Evolutionary conservation across 371 early-diverging fungal genomes (phyloP).

Genomic region (Apophysomyces sp.): DNA sequence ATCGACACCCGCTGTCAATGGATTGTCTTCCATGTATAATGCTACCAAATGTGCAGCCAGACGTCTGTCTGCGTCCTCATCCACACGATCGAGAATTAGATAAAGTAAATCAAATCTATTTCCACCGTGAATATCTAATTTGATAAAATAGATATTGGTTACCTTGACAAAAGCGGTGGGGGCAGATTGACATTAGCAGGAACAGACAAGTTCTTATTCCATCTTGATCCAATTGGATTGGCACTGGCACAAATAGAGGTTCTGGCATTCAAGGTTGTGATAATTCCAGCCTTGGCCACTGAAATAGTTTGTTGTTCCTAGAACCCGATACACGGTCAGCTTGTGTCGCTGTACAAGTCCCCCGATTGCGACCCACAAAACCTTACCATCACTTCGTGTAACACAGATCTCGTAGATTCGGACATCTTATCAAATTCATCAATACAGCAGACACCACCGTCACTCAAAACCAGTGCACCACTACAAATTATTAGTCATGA

Average conservation of each 20-base stretch:
- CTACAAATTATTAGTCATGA: conserved; percentile 32
- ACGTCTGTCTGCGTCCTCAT: conserved; percentile 84
- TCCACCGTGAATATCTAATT: background rate
- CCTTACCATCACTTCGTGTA: conserved; percentile 99
- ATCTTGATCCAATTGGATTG: conserved; percentile 97
- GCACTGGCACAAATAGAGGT: conserved; percentile 98
- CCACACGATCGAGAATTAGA: conserved; percentile 90
- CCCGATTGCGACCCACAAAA: background rate
- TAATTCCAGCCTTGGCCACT: conserved; percentile 99
- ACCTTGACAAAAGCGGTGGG: conserved; percentile 93
- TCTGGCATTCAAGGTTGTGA: conserved; percentile 98
- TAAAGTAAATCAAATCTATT: conserved; percentile 93
- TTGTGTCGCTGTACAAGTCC: background rate
- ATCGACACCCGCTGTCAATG: conserved; percentile 51
- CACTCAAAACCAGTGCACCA: conserved; percentile 98
- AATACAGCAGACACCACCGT: conserved; percentile 99
- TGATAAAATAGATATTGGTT: conserved; percentile 1
- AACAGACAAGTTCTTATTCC: conserved; percentile 86
- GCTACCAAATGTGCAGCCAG: conserved; percentile 88
- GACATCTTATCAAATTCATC: conserved; percentile 99
- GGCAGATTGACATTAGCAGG: conserved; percentile 97
- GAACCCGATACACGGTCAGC: background rate
- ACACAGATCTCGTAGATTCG: conserved; percentile 92
- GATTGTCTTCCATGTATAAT: conserved; percentile 78
- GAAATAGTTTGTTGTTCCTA: conserved; percentile 99